Percentiles rank a stretch among this genome's conserved stretches.
Evolutionary conservation across 257 asterid species (phyloP).

Genomic region (Pogostemon cablin): DNA sequence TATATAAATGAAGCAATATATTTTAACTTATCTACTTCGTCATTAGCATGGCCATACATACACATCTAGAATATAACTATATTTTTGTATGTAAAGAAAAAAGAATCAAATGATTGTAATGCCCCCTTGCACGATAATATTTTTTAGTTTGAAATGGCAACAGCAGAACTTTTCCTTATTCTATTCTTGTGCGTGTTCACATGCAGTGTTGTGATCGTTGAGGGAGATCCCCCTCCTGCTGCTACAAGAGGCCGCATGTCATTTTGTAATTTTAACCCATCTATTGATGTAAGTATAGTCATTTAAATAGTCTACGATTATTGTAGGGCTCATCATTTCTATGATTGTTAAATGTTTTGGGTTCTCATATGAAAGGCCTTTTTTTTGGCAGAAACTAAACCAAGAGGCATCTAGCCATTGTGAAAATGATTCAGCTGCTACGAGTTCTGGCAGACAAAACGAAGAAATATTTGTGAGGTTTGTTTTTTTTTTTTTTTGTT

Average conservation of each 20-base stretch:
- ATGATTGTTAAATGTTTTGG: constrained; percentile 10
- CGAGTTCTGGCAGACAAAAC: constrained; percentile 54
- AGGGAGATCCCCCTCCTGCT: constrained; percentile 91
- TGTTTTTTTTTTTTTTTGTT: constrained; percentile 19
- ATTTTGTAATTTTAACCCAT: constrained; percentile 84
- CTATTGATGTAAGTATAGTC: constrained; percentile 86
- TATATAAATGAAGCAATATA: neutral
- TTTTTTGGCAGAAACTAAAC: constrained; percentile 70
- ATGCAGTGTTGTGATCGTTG: constrained; percentile 78
- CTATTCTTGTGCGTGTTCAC: constrained; percentile 28
- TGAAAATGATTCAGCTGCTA: constrained; percentile 54
- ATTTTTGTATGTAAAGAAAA: neutral
- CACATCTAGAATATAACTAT: neutral
- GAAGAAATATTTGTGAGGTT: constrained; percentile 53
- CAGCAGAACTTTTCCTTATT: constrained; percentile 15
- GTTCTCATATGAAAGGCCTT: constrained; percentile 34
- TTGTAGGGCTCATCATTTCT: constrained; percentile 19
- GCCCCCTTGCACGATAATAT: neutral
- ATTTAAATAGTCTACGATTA: constrained; percentile 31
- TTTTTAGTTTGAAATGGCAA: neutral
- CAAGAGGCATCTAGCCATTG: constrained; percentile 48
- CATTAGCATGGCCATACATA: neutral
- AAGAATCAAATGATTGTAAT: neutral
- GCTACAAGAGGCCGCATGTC: constrained; percentile 88
- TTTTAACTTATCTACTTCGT: neutral